Evolutionary conservation across 768 basidiomycete species (phyloP), one percentile per base, ranked within the genome.

Genomic region (Termitomyces sp.): DNA sequence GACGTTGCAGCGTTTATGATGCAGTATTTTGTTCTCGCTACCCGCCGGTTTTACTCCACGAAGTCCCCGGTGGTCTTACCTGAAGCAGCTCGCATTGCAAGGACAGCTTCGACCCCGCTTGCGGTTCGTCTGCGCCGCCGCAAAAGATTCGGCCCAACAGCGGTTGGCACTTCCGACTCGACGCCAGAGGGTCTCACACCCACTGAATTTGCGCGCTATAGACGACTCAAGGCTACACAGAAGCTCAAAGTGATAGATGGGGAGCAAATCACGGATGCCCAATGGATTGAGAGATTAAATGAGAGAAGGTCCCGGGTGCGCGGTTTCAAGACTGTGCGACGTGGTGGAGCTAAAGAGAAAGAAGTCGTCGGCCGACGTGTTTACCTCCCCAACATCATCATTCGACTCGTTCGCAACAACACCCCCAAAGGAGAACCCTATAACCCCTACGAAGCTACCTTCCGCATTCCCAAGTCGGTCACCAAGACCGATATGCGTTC

Each of bases 391-490:
- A 96, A 98, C 71, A 78, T 88, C 68, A 71, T 90, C 60, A 87
- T 96, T 72, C 81, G 82, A 57, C 79, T 98, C 57, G 85, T 95
- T 45, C 85, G 91, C 24, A 98, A 98, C 70, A 74, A 87, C 63
- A 94, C 92, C 0, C 85, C 80, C 0, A 71, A 74, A 3, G 90
- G 88, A 0, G 75, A 89, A 63, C 79, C 92, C 1, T 98, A 98
- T 78, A 95, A 98, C 61, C 94, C 94, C 1, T 94, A 88, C 76
- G 88, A 94, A 70, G 94, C 94, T 9, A 98, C 94, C 3, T 96
- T 98, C 77, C 90, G 92, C 56, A 80, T 96, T 42, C 89, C 93
- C n/a, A 83, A 84, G 61, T 88, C 85, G 44, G 79, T 95, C 72
- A 97, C 94, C 44, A 98, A 98, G 74, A 91, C 88, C 57, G 94